Conservation (phyloP, 2,329 filamentous ascomycete genomes). For the Rhynchosporium agropyri region DNA sequence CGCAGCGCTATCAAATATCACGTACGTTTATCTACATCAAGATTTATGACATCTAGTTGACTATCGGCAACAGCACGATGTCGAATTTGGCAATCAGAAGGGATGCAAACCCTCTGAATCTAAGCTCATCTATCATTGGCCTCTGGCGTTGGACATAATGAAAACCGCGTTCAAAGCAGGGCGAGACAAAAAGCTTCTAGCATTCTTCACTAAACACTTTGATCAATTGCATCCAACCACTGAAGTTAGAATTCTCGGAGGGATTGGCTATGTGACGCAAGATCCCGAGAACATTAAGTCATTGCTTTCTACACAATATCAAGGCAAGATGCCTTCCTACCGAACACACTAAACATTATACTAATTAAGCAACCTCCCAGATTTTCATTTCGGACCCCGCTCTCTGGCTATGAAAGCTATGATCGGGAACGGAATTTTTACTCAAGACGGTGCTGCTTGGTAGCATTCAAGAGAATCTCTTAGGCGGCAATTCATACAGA, state of each 20-base stretch:
- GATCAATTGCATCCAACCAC: slow-evolving; percentile 19
- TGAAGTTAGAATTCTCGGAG: slow-evolving; percentile 24
- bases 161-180: slow-evolving; percentile 30
- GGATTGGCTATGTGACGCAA: slow-evolving; percentile 36
- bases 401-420: slow-evolving; percentile 21
- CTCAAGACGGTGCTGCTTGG: slow-evolving; percentile 44
- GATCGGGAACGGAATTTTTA: slow-evolving; percentile 47
- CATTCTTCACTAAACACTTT: slow-evolving; percentile 30
- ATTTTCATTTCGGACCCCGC: slow-evolving; percentile 26
- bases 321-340: slow-evolving; percentile 36
- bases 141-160: slow-evolving; percentile 39
- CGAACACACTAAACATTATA: neutral
- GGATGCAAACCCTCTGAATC: slow-evolving; percentile 22
- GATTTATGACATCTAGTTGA: slow-evolving; percentile 4
- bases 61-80: slow-evolving; percentile 15
- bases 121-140: slow-evolving; percentile 34
- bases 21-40: slow-evolving; percentile 14
- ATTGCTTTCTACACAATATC: slow-evolving; percentile 46
- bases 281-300: slow-evolving; percentile 43
- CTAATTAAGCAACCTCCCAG: slow-evolving; percentile 18
- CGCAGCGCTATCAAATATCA: slow-evolving; percentile 16
- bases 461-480: slow-evolving; percentile 44
- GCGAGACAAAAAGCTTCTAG: slow-evolving; percentile 28
- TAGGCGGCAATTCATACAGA: slow-evolving; percentile 23
- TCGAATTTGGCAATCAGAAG: slow-evolving; percentile 19